Evolutionary conservation across 192 early-diverging fungal species (phyloP), one percentile per base, ranked within the genome.

Genomic region (Coemansia sp.): DNA sequence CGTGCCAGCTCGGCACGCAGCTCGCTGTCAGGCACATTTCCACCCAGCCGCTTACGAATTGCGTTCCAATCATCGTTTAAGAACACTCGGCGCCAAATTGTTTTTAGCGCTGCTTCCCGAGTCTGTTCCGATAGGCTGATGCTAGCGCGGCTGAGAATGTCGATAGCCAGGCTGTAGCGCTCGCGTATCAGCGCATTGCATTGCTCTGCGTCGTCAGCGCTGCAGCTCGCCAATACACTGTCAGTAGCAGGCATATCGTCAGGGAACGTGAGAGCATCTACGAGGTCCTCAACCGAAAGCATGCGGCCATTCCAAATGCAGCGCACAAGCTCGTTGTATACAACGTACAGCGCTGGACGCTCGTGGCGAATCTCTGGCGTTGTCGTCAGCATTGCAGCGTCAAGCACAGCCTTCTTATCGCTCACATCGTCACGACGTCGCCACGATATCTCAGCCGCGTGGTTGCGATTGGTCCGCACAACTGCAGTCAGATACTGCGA

Each of bases 11-110:
- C 67, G 9, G 49, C 29, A 22, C 76, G 66, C 60, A 79, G 45
- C 19, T 57, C 59, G 23, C 35, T 50, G 62, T 73, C 76, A 4
- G 76, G 67, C 11, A 67, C 48, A 9, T 67, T 63, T 14, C 67
- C 55, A 6, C 61, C 29, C 12, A 69, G 41, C 0, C 43, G 52
- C 45, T 22, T 41, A 15, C 48, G 68, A 3, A 75, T 60, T 23
- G 23, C 55, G 0, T 4, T 24, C 78, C 78, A 80, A 49, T 80
- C 62, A 58, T 80, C 78, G 35, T 55, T 68, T 14, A 71, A 22
- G 17, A 69, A 80, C 11, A 72, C 65, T 10, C 78, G 78, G n/a
- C 78, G 73, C 78, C 78, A 80, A 22, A 72, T 69, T 11, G 73
- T 71, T 6, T 62, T 51, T 32, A 80, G 22, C 2, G 69, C 62